Conservation (phyloP, 495 filamentous ascomycete genomes). For the Podospora conica region DNA sequence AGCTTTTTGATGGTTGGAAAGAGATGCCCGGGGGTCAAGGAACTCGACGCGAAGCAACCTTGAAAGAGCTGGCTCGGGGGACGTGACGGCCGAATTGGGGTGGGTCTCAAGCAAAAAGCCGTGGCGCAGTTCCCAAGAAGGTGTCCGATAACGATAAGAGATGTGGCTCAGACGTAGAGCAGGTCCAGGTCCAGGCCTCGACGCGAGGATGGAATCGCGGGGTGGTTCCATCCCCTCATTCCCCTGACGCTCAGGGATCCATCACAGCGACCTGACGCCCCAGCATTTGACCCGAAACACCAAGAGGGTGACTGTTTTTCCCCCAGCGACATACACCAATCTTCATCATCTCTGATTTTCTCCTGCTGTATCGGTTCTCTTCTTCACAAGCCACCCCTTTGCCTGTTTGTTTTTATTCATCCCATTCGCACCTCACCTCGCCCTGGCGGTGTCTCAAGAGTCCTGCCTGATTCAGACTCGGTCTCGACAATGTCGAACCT, state of each 20-base stretch:
- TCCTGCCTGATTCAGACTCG: conserved; percentile 1
- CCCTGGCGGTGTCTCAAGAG: background rate
- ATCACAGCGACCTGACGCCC: conserved; percentile 6
- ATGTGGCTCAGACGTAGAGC: background rate
- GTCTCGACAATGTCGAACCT: conserved; percentile 65
- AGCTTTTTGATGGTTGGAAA: background rate
- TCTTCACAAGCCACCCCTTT: background rate
- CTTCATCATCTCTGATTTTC: background rate
- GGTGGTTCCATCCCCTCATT: conserved; percentile 2
- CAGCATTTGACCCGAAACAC: conserved; percentile 7
- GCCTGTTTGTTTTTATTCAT: conserved; percentile 3
- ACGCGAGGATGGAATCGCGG: background rate
- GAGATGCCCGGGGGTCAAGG: background rate
- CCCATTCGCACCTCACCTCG: background rate
- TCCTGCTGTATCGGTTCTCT: background rate
- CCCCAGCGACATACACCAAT: background rate
- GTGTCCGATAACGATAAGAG: conserved; percentile 20
- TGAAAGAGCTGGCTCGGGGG: background rate
- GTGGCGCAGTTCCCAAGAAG: background rate
- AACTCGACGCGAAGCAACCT: background rate
- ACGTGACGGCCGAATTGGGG: background rate
- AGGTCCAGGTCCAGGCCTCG: background rate
- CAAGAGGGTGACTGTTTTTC: background rate
- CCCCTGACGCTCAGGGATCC: conserved; percentile 4
- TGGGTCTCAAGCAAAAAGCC: background rate